These are phyloP conservation scores for Cicer yamashitae DNA, from an alignment of 306 rosid genomes.

Conservation along the genomic window DNA sequence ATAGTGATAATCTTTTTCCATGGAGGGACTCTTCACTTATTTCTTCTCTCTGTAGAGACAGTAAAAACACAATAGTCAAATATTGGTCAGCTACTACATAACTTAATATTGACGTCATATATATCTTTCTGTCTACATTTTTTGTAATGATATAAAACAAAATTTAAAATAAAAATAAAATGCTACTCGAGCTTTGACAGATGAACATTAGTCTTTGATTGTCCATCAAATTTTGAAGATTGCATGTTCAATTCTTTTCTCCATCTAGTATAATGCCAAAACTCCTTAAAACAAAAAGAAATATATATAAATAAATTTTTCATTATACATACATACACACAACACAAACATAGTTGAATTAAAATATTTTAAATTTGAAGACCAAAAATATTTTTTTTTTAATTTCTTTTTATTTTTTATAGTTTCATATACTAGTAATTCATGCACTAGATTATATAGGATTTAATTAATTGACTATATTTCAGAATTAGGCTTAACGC, in stretches of 20 bases:
- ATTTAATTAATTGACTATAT: background rate
- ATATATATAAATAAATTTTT: constrained; percentile 9
- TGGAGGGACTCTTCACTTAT: constrained; percentile 22
- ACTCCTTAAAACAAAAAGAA: constrained; percentile 44
- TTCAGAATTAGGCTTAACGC: background rate
- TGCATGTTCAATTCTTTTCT: constrained; percentile 35
- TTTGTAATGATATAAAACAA: constrained; percentile 35
- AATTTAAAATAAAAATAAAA: background rate
- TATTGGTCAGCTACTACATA: constrained; percentile 27
- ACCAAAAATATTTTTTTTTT: too few relatives aligned
- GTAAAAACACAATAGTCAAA: constrained; percentile 34
- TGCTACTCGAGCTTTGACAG: constrained; percentile 24
- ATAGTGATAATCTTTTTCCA: constrained; percentile 34
- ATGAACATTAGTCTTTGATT: constrained; percentile 22
- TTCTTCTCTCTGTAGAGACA: constrained; percentile 12
- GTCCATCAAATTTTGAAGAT: constrained; percentile 40
- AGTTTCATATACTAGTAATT: background rate
- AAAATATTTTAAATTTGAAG: background rate
- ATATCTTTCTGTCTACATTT: constrained; percentile 36
- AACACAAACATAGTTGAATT: background rate
- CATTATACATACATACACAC: background rate
- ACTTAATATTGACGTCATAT: constrained; percentile 42
- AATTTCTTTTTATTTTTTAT: too few relatives aligned
- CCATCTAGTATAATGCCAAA: constrained; percentile 34
- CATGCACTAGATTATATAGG: constrained; percentile 7